Percentiles rank a stretch among this genome's conserved stretches.
phyloP scores from a whole-genome alignment of 345 rosid genomes.

The Populus tremula region DNA sequence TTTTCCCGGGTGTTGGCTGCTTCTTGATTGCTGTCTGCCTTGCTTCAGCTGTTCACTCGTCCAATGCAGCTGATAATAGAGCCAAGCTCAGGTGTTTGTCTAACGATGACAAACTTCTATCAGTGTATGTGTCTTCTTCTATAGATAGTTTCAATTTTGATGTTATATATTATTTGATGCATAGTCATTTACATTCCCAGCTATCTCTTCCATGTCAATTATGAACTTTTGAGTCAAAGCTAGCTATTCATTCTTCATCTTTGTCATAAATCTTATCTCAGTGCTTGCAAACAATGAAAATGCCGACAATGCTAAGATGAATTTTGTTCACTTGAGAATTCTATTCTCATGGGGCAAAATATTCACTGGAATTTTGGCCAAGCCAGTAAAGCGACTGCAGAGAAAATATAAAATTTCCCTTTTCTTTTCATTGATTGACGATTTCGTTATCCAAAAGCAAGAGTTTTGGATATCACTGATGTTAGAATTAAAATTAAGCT shows the following conservation, averaged over 20 bases:
- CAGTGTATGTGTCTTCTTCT: constrained; percentile 29
- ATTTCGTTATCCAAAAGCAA: neutral
- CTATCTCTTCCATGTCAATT: neutral
- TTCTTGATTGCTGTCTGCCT: constrained; percentile 76
- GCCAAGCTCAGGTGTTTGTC: constrained; percentile 48
- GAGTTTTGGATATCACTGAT: too few species aligned
- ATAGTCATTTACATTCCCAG: neutral
- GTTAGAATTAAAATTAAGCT: neutral
- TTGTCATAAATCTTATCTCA: neutral
- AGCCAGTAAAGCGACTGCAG: too few species aligned
- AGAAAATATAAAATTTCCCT: too few species aligned
- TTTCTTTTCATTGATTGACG: neutral
- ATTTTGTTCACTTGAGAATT: neutral
- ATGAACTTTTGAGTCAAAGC: neutral
- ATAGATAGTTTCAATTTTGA: neutral
- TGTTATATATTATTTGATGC: neutral
- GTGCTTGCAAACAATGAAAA: neutral
- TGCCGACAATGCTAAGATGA: neutral
- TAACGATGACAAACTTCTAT: constrained; percentile 22
- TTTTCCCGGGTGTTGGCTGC: constrained; percentile 82
- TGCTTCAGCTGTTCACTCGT: constrained; percentile 69
- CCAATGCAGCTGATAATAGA: constrained; percentile 69
- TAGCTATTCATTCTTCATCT: too few species aligned
- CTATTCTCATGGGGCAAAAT: neutral
- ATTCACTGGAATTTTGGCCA: too few species aligned